Evolutionary conservation across 495 filamentous ascomycete genomes (phyloP).

Genomic region (Penicillium subrubescens): DNA sequence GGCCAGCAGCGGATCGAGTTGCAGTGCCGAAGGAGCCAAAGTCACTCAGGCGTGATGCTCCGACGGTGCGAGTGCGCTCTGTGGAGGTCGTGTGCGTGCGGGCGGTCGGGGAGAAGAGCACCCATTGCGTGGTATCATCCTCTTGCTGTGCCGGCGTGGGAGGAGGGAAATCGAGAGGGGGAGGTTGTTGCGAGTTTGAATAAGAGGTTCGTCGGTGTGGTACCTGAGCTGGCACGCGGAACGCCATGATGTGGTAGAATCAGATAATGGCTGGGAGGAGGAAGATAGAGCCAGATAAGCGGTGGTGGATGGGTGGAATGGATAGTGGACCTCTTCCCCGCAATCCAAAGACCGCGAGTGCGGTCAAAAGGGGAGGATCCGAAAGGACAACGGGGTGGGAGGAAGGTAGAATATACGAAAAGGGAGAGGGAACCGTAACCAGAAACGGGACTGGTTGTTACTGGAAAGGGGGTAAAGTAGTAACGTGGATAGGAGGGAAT

Average conservation of each 20-base stretch:
- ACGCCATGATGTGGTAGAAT: slow-evolving; percentile 65
- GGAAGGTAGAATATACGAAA: background rate
- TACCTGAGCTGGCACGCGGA: slow-evolving; percentile 73
- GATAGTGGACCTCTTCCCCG: slow-evolving; percentile 31
- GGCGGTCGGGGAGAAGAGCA: slow-evolving; percentile 84
- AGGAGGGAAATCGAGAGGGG: slow-evolving; percentile 39
- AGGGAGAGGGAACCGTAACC: background rate
- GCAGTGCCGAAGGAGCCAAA: slow-evolving; percentile 79
- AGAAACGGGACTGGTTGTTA: background rate
- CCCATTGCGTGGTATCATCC: slow-evolving; percentile 89
- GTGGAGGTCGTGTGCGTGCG: slow-evolving; percentile 73
- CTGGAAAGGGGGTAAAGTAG: background rate
- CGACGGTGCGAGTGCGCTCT: slow-evolving; percentile 70
- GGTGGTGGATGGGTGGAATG: slow-evolving; percentile 12
- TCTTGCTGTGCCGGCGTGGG: slow-evolving; percentile 38
- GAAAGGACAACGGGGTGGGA: too few species aligned
- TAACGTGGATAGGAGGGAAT: background rate
- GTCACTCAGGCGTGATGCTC: slow-evolving; percentile 76
- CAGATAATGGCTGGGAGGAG: slow-evolving; percentile 2
- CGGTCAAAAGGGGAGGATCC: slow-evolving; percentile 12
- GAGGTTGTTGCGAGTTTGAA: slow-evolving; percentile 48
- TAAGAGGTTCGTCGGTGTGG: slow-evolving; percentile 60
- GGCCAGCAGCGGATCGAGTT: slow-evolving; percentile 48
- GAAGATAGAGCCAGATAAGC: slow-evolving; percentile 12
- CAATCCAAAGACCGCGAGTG: slow-evolving; percentile 19